Conservation (phyloP, 306 rosid genomes). For the Alnus glutinosa region DNA sequence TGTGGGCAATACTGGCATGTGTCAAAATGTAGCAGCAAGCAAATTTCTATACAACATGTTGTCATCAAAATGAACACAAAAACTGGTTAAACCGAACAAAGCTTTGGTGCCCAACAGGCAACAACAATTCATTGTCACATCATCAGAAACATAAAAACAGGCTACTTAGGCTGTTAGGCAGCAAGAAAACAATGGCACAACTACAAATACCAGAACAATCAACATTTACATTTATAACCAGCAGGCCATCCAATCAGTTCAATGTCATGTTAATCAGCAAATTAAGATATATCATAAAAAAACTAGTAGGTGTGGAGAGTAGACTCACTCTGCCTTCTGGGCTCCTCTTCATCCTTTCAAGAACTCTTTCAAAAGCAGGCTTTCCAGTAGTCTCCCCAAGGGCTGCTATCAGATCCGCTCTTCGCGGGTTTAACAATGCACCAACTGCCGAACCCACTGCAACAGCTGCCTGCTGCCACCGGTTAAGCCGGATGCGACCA, state of each 20-base stretch:
- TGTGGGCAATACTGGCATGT: not conserved
- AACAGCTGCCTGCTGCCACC: conserved; percentile 92
- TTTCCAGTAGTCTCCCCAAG: conserved; percentile 94
- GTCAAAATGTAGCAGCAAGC: not conserved
- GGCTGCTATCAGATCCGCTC: conserved; percentile 95
- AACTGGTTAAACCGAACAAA: not conserved
- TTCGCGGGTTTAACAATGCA: conserved; percentile 82
- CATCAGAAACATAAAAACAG: not conserved
- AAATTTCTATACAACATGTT: not conserved
- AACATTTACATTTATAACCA: not conserved
- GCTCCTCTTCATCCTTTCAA: conserved; percentile 69
- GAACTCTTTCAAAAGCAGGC: conserved; percentile 86
- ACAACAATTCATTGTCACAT: not conserved
- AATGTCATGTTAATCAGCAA: not conserved
- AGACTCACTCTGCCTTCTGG: conserved; percentile 76
- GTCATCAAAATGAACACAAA: not conserved
- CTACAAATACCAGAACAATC: not conserved
- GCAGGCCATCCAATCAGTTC: not conserved
- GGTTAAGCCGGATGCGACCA: conserved; percentile 54
- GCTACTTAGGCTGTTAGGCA: not conserved
- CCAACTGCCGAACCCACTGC: conserved; percentile 95
- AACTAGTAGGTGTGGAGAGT: not conserved
- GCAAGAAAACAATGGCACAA: not conserved
- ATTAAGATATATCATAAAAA: not conserved
- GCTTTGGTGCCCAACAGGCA: not conserved